Base-by-base conservation (phyloP, 345 rosid species). In the Acer negundo region DNA sequence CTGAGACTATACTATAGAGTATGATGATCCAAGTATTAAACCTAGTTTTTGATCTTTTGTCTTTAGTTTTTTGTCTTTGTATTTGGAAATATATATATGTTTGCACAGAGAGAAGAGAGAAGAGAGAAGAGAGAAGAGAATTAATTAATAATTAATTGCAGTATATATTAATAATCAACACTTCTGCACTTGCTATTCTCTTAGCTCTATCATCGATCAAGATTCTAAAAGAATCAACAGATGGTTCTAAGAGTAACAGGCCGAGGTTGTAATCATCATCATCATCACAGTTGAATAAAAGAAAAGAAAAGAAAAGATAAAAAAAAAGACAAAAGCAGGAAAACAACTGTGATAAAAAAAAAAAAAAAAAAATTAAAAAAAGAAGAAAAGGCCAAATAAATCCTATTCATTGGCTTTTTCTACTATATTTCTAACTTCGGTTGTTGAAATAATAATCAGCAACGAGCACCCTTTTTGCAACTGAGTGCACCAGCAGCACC, bases 401-500 rank as follows among this genome's bases (percentile, higher is more conserved):
- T 35, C 20, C 16, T 22, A 22, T 49, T 17, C 7, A 1, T 63
- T 26, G 70, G 70, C 77, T 72, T 81, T 65, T 80, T 77, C 58
- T 66, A 44, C 23, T 19, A 4, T 7, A 17, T 53, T 67, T 63
- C 73, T 70, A 75, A 38, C 49, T 35, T 28, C 38, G 4, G 31
- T 28, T 35, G 38, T 35, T 35, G 38, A 35, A 35, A 35, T 31
- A 31, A 31, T 35, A 35, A 78, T 91, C 89, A 95, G 88, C 99
- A 97, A 13, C 76, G 89, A 4, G 93, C 82, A 19, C 94, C 90
- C 76, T 77, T 87, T 79, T 66, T 86, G 89, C 97, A 93, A 80
- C 28, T 63, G 72, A 91, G 97, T 23, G 90, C 46, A 53, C 97
- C 97, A 0, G 97, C 83, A 4, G 77, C 80, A 42, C 76, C 44